Percentiles rank a stretch among this genome's conserved stretches.
These are phyloP conservation scores for Trichoderma erinaceum DNA, from an alignment of 495 filamentous ascomycete genomes.

Conservation along the genomic window DNA sequence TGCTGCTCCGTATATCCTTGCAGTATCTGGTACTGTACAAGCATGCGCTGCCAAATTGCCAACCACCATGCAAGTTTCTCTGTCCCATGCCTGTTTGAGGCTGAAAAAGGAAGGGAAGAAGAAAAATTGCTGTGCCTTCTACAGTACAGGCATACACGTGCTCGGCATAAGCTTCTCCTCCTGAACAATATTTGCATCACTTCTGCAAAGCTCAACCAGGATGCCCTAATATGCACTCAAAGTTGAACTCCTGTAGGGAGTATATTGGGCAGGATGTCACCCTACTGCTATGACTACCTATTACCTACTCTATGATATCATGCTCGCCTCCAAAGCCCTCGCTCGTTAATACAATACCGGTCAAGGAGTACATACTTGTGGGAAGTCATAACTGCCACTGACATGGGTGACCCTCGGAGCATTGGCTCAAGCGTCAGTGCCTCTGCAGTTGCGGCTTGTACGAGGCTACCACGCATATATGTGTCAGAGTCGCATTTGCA, in stretches of 20 bases:
- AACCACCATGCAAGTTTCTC: no score
- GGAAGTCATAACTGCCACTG: neutral
- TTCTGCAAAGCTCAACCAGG: neutral
- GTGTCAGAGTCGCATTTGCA: neutral
- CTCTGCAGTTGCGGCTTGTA: neutral
- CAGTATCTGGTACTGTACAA: no score
- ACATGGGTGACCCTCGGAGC: neutral
- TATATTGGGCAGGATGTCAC: neutral
- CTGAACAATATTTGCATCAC: slow-evolving; percentile 1
- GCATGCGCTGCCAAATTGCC: no score
- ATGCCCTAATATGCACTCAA: neutral
- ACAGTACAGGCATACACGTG: neutral
- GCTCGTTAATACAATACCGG: neutral
- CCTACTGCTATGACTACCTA: neutral
- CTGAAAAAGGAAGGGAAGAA: neutral
- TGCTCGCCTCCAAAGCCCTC: neutral
- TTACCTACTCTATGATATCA: no score
- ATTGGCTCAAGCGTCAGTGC: neutral
- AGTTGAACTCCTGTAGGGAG: neutral
- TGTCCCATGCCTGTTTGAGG: no score
- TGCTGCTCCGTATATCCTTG: no score
- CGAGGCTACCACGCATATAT: neutral
- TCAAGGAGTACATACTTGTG: neutral
- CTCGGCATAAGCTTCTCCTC: neutral
- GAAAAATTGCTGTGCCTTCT: neutral